Base-by-base conservation (phyloP, 768 basidiomycete species). In the Hebeloma cylindrosporum region DNA sequence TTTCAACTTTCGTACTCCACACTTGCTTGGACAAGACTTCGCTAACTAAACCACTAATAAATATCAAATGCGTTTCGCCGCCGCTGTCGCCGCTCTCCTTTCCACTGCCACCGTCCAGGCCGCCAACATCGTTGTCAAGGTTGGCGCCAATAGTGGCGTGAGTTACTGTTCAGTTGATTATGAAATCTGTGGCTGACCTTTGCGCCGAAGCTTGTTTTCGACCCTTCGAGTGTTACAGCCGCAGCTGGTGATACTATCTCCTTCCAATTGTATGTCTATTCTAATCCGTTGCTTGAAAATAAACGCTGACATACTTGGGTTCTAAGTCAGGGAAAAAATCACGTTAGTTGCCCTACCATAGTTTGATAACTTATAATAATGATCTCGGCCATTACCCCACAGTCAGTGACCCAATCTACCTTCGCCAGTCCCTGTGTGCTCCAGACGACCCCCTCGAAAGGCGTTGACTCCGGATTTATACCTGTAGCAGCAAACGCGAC, bases 381-480 rank as follows among this genome's bases (percentile, higher is more conserved):
- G 17, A 22, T 41, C 3, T 52, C 14, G 13, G 18, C 16, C 13
- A 10, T 22, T 7, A 46, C 44, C 14, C 37, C n/a, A n/a, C 17
- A 82, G 77, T 73, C 78, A 14, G 75, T 79, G 35, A 81, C 80
- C 5, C 78, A 82, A 60, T 82, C 80, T 7, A 75, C 77, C 29
- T 83, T 85, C 51, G 65, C 72, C 28, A 52, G 47, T 35, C 83
- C 83, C 17, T 85, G 83, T 60, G 51, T 58, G 3, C 53, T 61
- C 45, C 50, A 67, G 50, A 65, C 63, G 20, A 63, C 63, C 2
- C 60, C 68, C 13, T 51, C 60, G 5, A 52, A 50, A 17, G 78
- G 76, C 29, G 59, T 74, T 34, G 68, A 77, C 63, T 82, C 80
- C 11, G 79, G 77, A 27, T 83, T 77, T 70, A 63, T 67, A 54